Evolutionary conservation across 169 alveolate species (phyloP).

Genomic region (Plasmodium chabaudi): DNA sequence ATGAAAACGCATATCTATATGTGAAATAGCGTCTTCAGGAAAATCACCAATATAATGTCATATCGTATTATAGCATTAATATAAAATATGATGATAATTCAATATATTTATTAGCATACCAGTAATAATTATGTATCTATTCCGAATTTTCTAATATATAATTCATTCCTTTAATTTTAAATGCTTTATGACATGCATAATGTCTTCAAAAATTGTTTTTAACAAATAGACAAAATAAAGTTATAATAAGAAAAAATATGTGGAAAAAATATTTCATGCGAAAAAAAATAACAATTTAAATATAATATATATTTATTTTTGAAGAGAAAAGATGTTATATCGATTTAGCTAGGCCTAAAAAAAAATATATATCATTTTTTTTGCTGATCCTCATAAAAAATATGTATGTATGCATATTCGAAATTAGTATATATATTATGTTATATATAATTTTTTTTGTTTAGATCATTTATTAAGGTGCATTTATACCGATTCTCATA

Average conservation of each 20-base stretch:
- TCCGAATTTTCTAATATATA: too few species aligned
- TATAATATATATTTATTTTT: conserved; percentile 2
- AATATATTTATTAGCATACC: background rate
- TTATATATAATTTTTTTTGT: background rate
- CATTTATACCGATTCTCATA: conserved; percentile 56
- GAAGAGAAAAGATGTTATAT: conserved; percentile 8
- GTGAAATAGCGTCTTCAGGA: background rate
- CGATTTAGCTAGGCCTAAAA: conserved; percentile 69
- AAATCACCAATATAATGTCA: background rate
- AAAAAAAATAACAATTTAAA: conserved; percentile 3
- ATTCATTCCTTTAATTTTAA: conserved; percentile 11
- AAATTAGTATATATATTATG: background rate
- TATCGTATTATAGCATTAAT: background rate
- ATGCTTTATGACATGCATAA: background rate
- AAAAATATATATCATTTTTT: background rate
- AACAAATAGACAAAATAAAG: conserved; percentile 40
- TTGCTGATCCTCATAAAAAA: too few species aligned
- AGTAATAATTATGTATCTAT: too few species aligned
- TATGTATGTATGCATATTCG: background rate
- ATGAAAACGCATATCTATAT: too few species aligned
- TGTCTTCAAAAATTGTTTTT: conserved; percentile 7
- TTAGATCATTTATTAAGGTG: conserved; percentile 5
- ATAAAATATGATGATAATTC: background rate
- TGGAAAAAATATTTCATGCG: conserved; percentile 7
- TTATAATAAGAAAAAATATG: background rate